Base-by-base conservation (phyloP, 2,329 filamentous ascomycete species). In the Fusarium sp. region DNA sequence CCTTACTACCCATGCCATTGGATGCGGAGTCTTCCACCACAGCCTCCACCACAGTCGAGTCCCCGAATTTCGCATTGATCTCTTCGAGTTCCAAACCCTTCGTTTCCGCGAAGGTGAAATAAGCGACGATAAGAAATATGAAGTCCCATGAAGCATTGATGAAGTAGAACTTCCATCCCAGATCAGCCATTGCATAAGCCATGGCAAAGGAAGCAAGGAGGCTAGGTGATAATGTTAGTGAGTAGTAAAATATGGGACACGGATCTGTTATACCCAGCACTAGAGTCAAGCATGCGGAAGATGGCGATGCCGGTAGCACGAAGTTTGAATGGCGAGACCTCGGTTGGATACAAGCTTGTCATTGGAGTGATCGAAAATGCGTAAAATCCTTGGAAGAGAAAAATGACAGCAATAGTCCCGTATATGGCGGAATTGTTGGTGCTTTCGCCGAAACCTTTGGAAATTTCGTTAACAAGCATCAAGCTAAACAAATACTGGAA, bases 101-200 rank as follows among this genome's bases (percentile, higher is more conserved):
- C 2, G 57, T 60, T 14, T 60, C 47, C 22, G 42, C 47, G 2
- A 60, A 60, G 3, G 57, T 42, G 36, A 60, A 60, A 7, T 55
- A 60, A 0, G 57, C 57, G 8, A 60, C 15, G n/a, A 60, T 18
- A 7, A 60, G 57, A 17, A 60, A 60, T 2, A 60, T n/a, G 2
- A 55, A 60, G 15, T 60, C 26, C 47, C 47, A 60, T 1, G 47
- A 60, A 10, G 57, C 57, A 18, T 60, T 60, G 12, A 60, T 60
- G 18, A 60, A 55, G 24, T 60, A 60, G n/a, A 60, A 60, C 13
- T 60, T 60, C 57, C 57, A 60, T 3, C 47, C 57, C 14, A 60
- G 47, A 26, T 60, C 47, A 9, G 57, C 57, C 57, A 60, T 60
- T 18, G 57, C 57, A 24, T 60, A 60, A 7, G 57, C 57, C 57